Evolutionary conservation across 805 yeast genomes (phyloP).

Genomic region (Wickerhamiella azymoides): DNA sequence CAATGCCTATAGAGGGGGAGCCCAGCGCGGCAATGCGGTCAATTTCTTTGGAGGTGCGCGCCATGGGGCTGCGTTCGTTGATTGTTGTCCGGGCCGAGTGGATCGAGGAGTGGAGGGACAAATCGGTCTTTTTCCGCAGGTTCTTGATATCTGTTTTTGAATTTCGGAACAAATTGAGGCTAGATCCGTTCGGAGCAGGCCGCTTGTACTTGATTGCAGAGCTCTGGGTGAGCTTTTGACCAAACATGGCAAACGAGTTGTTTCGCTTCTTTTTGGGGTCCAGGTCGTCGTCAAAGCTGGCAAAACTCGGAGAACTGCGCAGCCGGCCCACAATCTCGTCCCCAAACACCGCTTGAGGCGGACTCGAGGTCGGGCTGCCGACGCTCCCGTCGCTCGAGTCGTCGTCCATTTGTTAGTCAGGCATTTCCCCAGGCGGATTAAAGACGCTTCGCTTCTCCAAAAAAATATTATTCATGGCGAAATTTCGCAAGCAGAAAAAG

Average conservation of each 20-base stretch:
- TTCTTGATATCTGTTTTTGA: slow-evolving; percentile 20
- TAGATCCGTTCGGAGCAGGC: not conserved
- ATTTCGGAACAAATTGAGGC: slow-evolving; percentile 23
- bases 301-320: slow-evolving; percentile 3
- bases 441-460: too few species aligned
- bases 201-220: not conserved
- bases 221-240: slow-evolving; percentile 2
- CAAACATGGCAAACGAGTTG: slow-evolving; percentile 2
- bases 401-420: not conserved
- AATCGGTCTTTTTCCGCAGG: slow-evolving; percentile 18
- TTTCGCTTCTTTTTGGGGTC: slow-evolving; percentile 2
- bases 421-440: too few species aligned
- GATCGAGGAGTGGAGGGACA: slow-evolving; percentile 16
- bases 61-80: slow-evolving; percentile 22
- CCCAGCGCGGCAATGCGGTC: slow-evolving; percentile 28
- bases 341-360: not conserved
- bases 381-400: slow-evolving; percentile 7
- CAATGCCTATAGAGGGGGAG: slow-evolving; percentile 6
- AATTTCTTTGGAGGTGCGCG: slow-evolving; percentile 25
- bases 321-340: slow-evolving; percentile 1
- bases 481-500: slow-evolving; percentile 9
- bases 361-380: slow-evolving; percentile 5
- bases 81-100: slow-evolving; percentile 19
- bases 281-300: slow-evolving; percentile 1
- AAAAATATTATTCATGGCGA: slow-evolving; percentile 8